Evolutionary conservation across 78 protist species (phyloP), one percentile per base, ranked within the genome.

Genomic region (Speleostelium caveatum): DNA sequence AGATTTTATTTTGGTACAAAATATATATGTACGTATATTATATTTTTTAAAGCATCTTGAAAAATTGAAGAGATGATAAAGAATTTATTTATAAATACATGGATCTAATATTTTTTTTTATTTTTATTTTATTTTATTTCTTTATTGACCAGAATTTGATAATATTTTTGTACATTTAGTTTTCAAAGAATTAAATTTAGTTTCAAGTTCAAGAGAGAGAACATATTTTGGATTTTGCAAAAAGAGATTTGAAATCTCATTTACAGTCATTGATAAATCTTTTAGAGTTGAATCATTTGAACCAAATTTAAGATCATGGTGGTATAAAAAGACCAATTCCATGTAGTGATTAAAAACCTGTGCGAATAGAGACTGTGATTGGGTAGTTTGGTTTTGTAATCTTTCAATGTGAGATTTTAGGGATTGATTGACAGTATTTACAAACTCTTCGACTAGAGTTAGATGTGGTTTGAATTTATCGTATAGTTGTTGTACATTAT

Each of bases 141-240:
- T 6, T 45, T 14, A 45, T 45, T 45, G 53, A 45, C 10, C 6
- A 45, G 10, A 10, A 45, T 6, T 45, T 14, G 53, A 45, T 45
- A 14, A 14, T 14, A 14, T 45, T 45, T 14, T 45, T 14, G 10
- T 45, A 45, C 53, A 45, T 45, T 45, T 45, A 14, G 6, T 83
- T 69, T 83, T 83, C 10, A 83, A 35, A 32, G 91, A 83, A 60
- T 69, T 69, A 45, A 59, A 83, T 69, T 83, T 83, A 45, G 79
- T 83, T 69, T 83, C 91, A 8, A 83, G 59, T 83, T 83, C 91
- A 26, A 83, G 55, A 38, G 91, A 83, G 28, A 83, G 45, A 21
- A 56, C 45, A 69, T 69, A 74, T 36, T 69, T 58, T 83, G 77
- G 67, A 74, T 53, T 53, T 33, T 33, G 35, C 22, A 83, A 83